Percentiles rank a stretch among this genome's conserved stretches.
Conservation (phyloP, 2,329 filamentous ascomycete species). For the Ophiostoma tasmaniense region DNA sequence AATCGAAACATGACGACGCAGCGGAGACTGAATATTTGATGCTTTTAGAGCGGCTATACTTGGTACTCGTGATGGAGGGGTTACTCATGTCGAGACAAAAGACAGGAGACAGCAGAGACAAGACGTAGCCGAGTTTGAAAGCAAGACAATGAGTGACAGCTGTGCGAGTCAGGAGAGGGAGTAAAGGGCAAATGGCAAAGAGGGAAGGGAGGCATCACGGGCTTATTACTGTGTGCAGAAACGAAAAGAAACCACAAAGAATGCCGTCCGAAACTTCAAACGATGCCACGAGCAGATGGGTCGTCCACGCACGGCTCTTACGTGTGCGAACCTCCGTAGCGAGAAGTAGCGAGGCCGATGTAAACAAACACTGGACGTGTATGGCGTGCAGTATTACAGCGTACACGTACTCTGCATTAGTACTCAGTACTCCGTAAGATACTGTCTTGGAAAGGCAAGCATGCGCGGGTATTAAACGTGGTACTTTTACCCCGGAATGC, state of each 20-base stretch:
- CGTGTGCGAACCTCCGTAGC: background rate
- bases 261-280: background rate
- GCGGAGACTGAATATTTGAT: background rate
- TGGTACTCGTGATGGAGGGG: background rate
- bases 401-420: background rate
- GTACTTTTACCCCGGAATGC: background rate
- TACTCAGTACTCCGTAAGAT: too few relatives aligned
- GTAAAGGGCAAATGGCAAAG: too few relatives aligned
- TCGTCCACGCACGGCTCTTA: background rate
- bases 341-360: background rate
- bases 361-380: background rate
- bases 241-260: too few relatives aligned
- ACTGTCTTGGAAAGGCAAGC: background rate
- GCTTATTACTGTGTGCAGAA: too few relatives aligned
- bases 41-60: background rate
- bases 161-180: background rate
- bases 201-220: background rate
- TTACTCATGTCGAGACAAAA: background rate
- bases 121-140: background rate
- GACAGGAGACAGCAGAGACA: background rate
- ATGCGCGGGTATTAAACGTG: background rate
- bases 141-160: background rate
- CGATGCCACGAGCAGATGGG: background rate
- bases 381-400: background rate
- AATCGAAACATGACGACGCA: background rate